Conservation (phyloP, 106 monocot genomes). For the Acorus calamus region DNA sequence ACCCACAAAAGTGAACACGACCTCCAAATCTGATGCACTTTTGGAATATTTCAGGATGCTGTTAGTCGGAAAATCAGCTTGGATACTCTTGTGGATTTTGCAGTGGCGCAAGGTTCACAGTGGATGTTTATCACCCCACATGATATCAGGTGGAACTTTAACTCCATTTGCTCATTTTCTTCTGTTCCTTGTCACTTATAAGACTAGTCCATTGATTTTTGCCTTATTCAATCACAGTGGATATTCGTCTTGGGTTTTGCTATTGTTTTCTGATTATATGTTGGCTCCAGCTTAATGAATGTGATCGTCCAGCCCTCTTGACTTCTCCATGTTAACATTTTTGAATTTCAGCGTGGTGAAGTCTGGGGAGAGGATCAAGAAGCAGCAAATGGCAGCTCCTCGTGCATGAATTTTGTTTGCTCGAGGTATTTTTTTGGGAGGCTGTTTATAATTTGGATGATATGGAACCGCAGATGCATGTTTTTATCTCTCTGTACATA, state of each 20-base stretch:
- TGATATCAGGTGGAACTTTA: conserved; percentile 60
- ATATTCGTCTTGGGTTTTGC: no score
- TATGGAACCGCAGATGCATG: no score
- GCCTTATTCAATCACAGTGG: no score
- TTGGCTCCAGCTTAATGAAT: no score
- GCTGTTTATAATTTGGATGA: no score
- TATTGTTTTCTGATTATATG: no score
- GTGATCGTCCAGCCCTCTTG: background rate
- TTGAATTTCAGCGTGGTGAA: conserved; percentile 70
- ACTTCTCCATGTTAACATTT: background rate
- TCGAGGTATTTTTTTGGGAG: no score
- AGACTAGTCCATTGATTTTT: background rate
- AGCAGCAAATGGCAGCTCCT: conserved; percentile 97
- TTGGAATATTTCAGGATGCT: conserved; percentile 49
- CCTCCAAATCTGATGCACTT: no score
- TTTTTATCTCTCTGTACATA: no score
- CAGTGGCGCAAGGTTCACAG: conserved; percentile 74
- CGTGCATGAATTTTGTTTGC: conserved; percentile 25
- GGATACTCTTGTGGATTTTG: conserved; percentile 79
- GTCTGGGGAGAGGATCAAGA: conserved; percentile 63
- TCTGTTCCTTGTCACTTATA: background rate
- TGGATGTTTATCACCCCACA: conserved; percentile 98
- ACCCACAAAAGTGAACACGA: no score
- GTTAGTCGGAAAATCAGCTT: conserved; percentile 97
- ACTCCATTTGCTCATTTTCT: background rate